Conservation (phyloP, 2,329 filamentous ascomycete genomes). For the Cytospora mali region DNA sequence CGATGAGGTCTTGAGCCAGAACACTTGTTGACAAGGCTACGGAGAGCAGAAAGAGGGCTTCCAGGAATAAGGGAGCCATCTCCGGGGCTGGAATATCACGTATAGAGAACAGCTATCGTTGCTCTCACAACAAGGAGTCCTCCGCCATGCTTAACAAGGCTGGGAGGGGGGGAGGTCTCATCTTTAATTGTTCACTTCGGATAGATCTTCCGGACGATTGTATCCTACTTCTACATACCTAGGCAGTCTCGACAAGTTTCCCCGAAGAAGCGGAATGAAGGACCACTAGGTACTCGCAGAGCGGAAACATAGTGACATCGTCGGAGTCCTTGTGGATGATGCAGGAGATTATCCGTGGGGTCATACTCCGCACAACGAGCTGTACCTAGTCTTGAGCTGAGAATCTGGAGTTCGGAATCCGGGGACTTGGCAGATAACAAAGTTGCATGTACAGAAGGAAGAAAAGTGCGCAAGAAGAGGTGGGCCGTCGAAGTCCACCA, state of each 20-base stretch:
- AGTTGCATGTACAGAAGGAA: conserved; percentile 5
- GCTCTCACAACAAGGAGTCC: not conserved
- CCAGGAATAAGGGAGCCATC: conserved; percentile 10
- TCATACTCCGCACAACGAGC: conserved; percentile 7
- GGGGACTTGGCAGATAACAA: conserved; percentile 10
- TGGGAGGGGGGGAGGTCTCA: not conserved
- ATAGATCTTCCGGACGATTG: conserved; percentile 1
- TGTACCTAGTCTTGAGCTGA: not conserved
- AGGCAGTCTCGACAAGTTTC: conserved; percentile 11
- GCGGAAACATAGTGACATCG: conserved; percentile 14
- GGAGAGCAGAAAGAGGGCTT: not conserved
- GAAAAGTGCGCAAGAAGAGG: not conserved
- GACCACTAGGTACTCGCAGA: not conserved
- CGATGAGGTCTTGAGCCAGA: conserved; percentile 37
- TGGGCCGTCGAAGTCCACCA: conserved; percentile 21
- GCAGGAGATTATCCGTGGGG: conserved; percentile 1
- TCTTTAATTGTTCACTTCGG: conserved; percentile 5
- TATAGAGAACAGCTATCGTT: not conserved
- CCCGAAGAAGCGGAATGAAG: conserved; percentile 18
- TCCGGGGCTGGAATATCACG: not conserved
- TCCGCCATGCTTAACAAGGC: conserved; percentile 1
- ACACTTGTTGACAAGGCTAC: conserved; percentile 6
- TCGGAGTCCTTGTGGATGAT: not conserved
- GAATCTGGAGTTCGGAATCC: not conserved
- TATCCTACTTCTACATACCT: not conserved